These are phyloP conservation scores for Penicillium coffeae DNA, from an alignment of 495 filamentous ascomycete species.

Conservation along the genomic window DNA sequence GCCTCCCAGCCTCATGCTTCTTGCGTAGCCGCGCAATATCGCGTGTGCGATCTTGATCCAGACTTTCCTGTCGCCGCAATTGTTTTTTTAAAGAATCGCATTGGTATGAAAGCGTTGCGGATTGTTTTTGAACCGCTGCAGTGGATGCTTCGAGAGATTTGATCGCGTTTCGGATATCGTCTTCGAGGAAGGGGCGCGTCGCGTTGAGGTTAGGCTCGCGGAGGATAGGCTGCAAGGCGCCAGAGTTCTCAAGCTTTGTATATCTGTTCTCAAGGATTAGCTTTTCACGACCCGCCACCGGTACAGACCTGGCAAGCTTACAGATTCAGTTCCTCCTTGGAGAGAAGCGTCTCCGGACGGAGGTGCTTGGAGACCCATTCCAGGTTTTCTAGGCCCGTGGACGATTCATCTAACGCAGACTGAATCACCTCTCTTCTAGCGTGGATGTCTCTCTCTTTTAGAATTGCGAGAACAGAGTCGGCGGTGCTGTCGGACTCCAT, in stretches of 20 bases:
- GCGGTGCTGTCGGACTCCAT: slow-evolving; percentile 5
- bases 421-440: slow-evolving; percentile 26
- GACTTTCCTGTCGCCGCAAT: slow-evolving; percentile 20
- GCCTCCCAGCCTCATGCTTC: slow-evolving; percentile 37
- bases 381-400: slow-evolving; percentile 13
- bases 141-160: slow-evolving; percentile 36
- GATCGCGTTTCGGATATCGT: slow-evolving; percentile 37
- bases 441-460: slow-evolving; percentile 30
- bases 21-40: slow-evolving; percentile 31
- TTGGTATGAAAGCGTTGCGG: slow-evolving; percentile 27
- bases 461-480: slow-evolving; percentile 7
- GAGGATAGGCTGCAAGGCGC: slow-evolving; percentile 27
- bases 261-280: slow-evolving; percentile 24
- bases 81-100: slow-evolving; percentile 27
- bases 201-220: slow-evolving; percentile 21
- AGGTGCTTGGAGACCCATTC: slow-evolving; percentile 37
- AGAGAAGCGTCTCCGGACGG: slow-evolving; percentile 33
- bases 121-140: slow-evolving; percentile 32
- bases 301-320: slow-evolving; percentile 12
- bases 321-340: slow-evolving; percentile 39
- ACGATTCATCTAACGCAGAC: slow-evolving; percentile 23
- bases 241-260: slow-evolving; percentile 28
- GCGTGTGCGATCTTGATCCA: slow-evolving; percentile 19
- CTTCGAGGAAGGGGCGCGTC: slow-evolving; percentile 38
- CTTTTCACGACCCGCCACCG: neutral